Evolutionary conservation across 257 asterid genomes (phyloP).

Genomic region (Datura wrightii): DNA sequence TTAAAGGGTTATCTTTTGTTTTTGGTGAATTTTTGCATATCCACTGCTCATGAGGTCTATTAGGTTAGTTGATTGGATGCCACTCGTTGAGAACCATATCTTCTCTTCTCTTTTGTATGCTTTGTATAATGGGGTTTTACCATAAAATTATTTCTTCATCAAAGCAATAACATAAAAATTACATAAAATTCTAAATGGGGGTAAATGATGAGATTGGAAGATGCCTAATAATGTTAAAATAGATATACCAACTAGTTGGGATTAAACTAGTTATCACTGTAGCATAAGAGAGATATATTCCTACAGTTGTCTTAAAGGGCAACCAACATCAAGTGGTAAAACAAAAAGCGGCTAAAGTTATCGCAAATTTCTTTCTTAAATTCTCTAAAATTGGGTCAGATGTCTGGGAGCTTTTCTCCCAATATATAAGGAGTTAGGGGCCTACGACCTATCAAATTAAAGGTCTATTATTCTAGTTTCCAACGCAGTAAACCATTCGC

Average conservation of each 20-base stretch:
- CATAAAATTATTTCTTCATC: constrained; percentile 19
- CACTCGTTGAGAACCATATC: constrained; percentile 15
- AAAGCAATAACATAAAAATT: not conserved
- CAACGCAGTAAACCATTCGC: too few relatives aligned
- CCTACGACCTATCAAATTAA: too few relatives aligned
- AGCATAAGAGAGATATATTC: constrained; percentile 14
- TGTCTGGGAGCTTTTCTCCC: too few relatives aligned
- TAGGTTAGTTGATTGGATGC: not conserved
- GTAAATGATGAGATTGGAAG: not conserved
- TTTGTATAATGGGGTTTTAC: not conserved
- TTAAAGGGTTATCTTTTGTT: not conserved
- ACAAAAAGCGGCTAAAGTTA: too few relatives aligned
- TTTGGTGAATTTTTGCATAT: not conserved
- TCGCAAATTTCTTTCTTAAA: too few relatives aligned
- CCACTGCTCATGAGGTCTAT: not conserved
- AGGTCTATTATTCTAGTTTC: too few relatives aligned
- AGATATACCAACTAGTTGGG: constrained; percentile 22
- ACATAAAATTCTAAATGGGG: constrained; percentile 4
- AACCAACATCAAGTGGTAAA: not conserved
- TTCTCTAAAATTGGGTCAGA: too few relatives aligned
- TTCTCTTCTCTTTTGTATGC: constrained; percentile 2
- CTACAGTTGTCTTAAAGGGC: not conserved
- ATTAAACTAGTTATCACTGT: not conserved
- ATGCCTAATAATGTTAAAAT: constrained; percentile 18
- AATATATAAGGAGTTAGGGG: too few relatives aligned